Evolutionary conservation across 2,329 filamentous ascomycete genomes (phyloP).

Genomic region (Coniochaeta sp.): DNA sequence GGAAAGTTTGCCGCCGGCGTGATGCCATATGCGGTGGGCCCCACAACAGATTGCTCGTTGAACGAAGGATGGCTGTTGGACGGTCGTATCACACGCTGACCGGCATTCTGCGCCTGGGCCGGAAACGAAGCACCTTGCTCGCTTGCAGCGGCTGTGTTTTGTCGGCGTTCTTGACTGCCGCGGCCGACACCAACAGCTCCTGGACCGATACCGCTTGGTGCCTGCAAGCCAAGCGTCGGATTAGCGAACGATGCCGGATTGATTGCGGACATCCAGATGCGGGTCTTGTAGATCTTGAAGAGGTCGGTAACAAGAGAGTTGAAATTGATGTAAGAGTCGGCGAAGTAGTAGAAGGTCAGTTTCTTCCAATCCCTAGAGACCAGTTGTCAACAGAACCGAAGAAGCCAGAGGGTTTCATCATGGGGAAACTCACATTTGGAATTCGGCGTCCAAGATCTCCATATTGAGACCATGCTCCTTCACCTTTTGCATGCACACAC

Average conservation of each 20-base stretch:
- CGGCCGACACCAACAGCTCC: slow-evolving; percentile 54
- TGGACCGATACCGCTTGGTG: slow-evolving; percentile 58
- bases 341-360: slow-evolving; percentile 97
- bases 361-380: slow-evolving; percentile 88
- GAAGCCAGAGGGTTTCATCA: background rate
- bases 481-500: slow-evolving; percentile 94
- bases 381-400: slow-evolving; percentile 4
- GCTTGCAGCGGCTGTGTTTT: slow-evolving; percentile 19
- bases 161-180: slow-evolving; percentile 39
- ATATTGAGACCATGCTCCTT: slow-evolving; percentile 91
- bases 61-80: slow-evolving; percentile 12
- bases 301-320: slow-evolving; percentile 94
- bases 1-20: slow-evolving; percentile 25
- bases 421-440: slow-evolving; percentile 75
- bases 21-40: slow-evolving; percentile 26
- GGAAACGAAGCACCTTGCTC: slow-evolving; percentile 9
- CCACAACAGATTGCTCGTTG: slow-evolving; percentile 30
- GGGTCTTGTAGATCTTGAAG: slow-evolving; percentile 98
- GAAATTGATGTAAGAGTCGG: slow-evolving; percentile 97
- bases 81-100: slow-evolving; percentile 2
- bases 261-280: slow-evolving; percentile 99
- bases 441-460: slow-evolving; percentile 98
- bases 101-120: slow-evolving; percentile 18
- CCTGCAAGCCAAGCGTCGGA: slow-evolving; percentile 63
- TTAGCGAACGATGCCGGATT: slow-evolving; percentile 93